Evolutionary conservation across 2,329 filamentous ascomycete species (phyloP).

Genomic region (Penicillium sp.): DNA sequence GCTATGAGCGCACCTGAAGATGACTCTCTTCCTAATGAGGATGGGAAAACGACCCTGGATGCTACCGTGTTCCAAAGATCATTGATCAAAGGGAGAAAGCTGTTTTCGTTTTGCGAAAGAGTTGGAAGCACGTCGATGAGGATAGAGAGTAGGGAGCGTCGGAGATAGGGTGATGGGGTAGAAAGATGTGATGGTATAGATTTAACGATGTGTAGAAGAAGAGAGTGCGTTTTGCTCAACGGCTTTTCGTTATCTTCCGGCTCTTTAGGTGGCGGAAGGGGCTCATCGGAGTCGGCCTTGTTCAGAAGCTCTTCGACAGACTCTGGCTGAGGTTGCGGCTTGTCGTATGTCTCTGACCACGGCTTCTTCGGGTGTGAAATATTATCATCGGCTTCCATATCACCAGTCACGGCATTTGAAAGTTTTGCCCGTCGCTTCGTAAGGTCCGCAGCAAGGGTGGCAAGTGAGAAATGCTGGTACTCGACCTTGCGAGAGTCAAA

Average conservation of each 20-base stretch:
- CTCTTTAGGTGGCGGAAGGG: slow-evolving; percentile 48
- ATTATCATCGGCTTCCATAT: slow-evolving; percentile 27
- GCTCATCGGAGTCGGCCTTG: slow-evolving; percentile 39
- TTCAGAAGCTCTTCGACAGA: slow-evolving; percentile 39
- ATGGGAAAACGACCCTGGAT: slow-evolving; percentile 40
- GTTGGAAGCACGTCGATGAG: slow-evolving; percentile 73
- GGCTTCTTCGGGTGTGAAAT: slow-evolving; percentile 38
- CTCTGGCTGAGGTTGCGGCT: slow-evolving; percentile 31
- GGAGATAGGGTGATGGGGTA: slow-evolving; percentile 77
- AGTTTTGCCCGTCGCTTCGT: slow-evolving; percentile 38
- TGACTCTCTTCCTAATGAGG: slow-evolving; percentile 60
- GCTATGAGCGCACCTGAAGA: slow-evolving; percentile 28
- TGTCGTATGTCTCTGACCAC: slow-evolving; percentile 35
- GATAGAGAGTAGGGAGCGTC: slow-evolving; percentile 77
- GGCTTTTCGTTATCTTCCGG: slow-evolving; percentile 62
- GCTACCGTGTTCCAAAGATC: slow-evolving; percentile 83
- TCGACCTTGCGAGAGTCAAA: slow-evolving; percentile 34
- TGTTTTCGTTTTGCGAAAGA: slow-evolving; percentile 75
- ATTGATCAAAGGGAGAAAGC: slow-evolving; percentile 87
- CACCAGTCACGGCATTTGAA: slow-evolving; percentile 24
- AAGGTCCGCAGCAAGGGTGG: slow-evolving; percentile 40
- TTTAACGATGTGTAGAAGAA: slow-evolving; percentile 78
- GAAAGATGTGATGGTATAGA: slow-evolving; percentile 91
- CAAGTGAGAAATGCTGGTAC: slow-evolving; percentile 36
- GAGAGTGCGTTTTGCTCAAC: slow-evolving; percentile 74